Percentiles rank a stretch among this genome's conserved stretches.
Conservation (phyloP, 495 filamentous ascomycete genomes). For the Hypoxylon crocopeplum region DNA sequence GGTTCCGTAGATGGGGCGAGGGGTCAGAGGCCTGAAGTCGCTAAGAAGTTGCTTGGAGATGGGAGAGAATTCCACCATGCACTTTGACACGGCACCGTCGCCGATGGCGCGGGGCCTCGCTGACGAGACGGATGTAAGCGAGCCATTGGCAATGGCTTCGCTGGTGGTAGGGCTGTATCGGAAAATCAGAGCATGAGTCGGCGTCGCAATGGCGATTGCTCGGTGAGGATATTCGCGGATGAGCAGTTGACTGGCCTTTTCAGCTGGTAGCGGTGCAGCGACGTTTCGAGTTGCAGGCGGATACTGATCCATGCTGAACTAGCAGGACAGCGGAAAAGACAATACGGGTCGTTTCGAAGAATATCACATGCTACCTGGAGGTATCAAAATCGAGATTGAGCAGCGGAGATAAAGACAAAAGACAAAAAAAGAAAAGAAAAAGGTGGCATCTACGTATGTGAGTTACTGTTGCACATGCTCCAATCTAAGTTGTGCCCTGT, state of each 20-base stretch:
- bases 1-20: constrained; percentile 83
- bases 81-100: constrained; percentile 60
- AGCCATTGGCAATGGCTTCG: constrained; percentile 58
- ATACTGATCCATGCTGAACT: constrained; percentile 45
- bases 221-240: constrained; percentile 82
- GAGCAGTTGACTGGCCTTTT: constrained; percentile 62
- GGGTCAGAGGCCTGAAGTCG: constrained; percentile 74
- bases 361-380: constrained; percentile 37
- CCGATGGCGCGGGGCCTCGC: constrained; percentile 45
- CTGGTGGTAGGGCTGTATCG: constrained; percentile 69
- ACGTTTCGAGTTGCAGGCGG: constrained; percentile 34
- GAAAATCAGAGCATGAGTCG: constrained; percentile 82
- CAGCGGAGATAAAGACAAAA: background rate
- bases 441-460: constrained; percentile 20
- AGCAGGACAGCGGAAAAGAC: constrained; percentile 37
- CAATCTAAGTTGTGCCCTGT: constrained; percentile 21
- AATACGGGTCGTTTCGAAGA: constrained; percentile 18
- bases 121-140: constrained; percentile 54
- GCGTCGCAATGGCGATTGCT: constrained; percentile 81
- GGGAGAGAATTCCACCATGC: constrained; percentile 85
- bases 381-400: background rate
- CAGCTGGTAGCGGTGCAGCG: constrained; percentile 44
- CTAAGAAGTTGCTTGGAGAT: constrained; percentile 68
- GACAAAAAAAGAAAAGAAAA: constrained; percentile 1
- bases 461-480: constrained; percentile 15